Conservation (phyloP, 495 filamentous ascomycete genomes). For the Glutinoglossum americanum region DNA sequence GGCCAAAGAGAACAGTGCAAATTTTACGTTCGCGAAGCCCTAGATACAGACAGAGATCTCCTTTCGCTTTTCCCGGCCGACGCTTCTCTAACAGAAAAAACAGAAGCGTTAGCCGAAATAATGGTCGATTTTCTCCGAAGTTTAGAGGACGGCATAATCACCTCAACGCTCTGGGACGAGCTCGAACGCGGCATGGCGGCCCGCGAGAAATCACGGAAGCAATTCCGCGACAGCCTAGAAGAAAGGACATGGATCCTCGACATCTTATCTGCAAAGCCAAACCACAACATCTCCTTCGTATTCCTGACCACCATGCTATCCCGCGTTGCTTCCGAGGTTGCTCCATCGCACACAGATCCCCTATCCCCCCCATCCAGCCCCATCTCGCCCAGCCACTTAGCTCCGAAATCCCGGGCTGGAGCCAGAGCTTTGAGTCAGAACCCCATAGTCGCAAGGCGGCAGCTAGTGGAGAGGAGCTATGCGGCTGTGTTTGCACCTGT, state of each 20-base stretch:
- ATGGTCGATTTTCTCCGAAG: slow-evolving; percentile 48
- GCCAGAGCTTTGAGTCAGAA: slow-evolving; percentile 6
- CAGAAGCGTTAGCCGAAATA: slow-evolving; percentile 47
- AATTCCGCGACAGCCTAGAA: slow-evolving; percentile 32
- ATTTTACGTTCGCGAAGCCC: slow-evolving; percentile 33
- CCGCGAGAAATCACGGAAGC: slow-evolving; percentile 26
- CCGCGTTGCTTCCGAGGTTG: background rate
- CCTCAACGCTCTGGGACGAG: slow-evolving; percentile 39
- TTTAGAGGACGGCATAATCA: slow-evolving; percentile 56
- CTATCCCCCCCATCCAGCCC: background rate
- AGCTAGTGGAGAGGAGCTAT: slow-evolving; percentile 11
- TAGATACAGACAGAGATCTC: slow-evolving; percentile 45
- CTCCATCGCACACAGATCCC: background rate
- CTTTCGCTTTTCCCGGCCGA: slow-evolving; percentile 34
- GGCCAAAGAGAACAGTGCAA: slow-evolving; percentile 17
- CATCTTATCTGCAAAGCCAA: slow-evolving; percentile 43
- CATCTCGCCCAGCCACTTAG: background rate
- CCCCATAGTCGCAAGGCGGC: slow-evolving; percentile 12
- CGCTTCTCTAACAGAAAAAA: slow-evolving; percentile 32
- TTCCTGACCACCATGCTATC: slow-evolving; percentile 61
- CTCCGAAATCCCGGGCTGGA: background rate
- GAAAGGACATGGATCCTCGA: slow-evolving; percentile 49
- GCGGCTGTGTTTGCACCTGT: slow-evolving; percentile 11
- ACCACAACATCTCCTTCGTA: slow-evolving; percentile 67
- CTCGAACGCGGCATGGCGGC: slow-evolving; percentile 40